These are phyloP conservation scores for Blepharisma undulans DNA, from an alignment of 169 alveolate species.

Conservation along the genomic window DNA sequence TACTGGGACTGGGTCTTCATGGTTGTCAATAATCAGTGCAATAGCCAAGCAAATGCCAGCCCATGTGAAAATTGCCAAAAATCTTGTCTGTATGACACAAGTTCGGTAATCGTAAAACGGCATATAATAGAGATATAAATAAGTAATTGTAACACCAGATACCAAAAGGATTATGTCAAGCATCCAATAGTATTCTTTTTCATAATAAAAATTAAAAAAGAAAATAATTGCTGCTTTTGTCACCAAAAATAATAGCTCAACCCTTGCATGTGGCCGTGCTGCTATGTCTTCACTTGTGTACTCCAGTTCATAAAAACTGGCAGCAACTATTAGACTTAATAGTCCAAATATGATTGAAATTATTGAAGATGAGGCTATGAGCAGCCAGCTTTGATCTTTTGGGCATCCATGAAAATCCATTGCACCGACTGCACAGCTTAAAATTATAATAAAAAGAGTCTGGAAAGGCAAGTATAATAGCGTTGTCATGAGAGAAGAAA, in stretches of 20 bases:
- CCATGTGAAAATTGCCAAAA: slow-evolving; percentile 23
- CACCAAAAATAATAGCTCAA: slow-evolving; percentile 10
- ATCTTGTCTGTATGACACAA: slow-evolving; percentile 22
- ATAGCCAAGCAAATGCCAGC: slow-evolving; percentile 13
- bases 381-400: background rate
- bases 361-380: background rate
- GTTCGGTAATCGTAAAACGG: slow-evolving; percentile 35
- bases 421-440: slow-evolving; percentile 5
- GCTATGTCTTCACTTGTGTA: slow-evolving; percentile 19
- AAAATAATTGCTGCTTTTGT: background rate
- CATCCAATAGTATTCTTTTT: background rate
- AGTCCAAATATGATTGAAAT: background rate
- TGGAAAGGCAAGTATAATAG: slow-evolving; percentile 12
- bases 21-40: background rate
- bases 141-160: slow-evolving; percentile 11
- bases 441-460: background rate
- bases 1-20: slow-evolving; percentile 34
- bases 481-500: background rate
- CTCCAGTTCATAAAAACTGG: slow-evolving; percentile 27
- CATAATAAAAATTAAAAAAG: background rate
- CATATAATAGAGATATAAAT: background rate
- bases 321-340: background rate
- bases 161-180: background rate
- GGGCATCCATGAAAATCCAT: slow-evolving; percentile 31
- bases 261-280: slow-evolving; percentile 32